A percentile compares a stretch with the other conserved stretches of the same genome.
phyloP scores from a whole-genome alignment of 1,284 basidiomycete genomes.

The Heterobasidion parviporum region DNA sequence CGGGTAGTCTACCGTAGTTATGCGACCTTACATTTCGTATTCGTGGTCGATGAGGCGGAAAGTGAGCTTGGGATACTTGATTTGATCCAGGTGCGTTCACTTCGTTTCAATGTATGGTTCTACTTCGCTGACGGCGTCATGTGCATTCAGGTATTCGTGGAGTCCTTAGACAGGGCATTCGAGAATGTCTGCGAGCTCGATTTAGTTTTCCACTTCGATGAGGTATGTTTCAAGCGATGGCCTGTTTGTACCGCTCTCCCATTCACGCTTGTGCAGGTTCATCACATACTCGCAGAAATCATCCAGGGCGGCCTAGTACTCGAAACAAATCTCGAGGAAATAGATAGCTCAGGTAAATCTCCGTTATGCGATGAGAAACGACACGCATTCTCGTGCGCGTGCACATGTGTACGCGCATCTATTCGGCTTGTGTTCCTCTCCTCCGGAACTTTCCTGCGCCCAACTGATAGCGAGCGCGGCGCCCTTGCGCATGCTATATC shows the following conservation, averaged over 20 bases:
- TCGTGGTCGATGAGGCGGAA: conserved; percentile 92
- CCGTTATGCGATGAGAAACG: background rate
- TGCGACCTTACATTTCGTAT: conserved; percentile 95
- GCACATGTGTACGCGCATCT: background rate
- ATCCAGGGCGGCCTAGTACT: conserved; percentile 96
- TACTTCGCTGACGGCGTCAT: background rate
- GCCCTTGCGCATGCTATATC: background rate
- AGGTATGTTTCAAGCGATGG: conserved; percentile 43
- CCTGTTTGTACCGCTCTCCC: background rate
- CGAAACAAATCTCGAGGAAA: conserved; percentile 96
- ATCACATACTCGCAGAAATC: conserved; percentile 90
- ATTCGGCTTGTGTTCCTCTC: conserved; percentile 1
- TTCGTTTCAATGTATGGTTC: background rate
- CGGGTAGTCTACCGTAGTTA: conserved; percentile 81
- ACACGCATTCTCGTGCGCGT: background rate
- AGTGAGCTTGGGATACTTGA: conserved; percentile 95
- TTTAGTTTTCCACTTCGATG: conserved; percentile 97
- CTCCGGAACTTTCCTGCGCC: background rate
- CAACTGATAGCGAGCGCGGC: background rate
- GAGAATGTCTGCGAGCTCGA: conserved; percentile 99
- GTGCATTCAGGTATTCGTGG: conserved; percentile 79
- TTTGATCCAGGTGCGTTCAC: conserved; percentile 78
- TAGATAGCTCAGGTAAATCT: conserved; percentile 58
- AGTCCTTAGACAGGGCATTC: conserved; percentile 91
- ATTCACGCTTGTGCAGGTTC: conserved; percentile 49